Evolutionary conservation across 306 rosid genomes (phyloP), one percentile per base, ranked within the genome.

Genomic region (Begonia peltatifolia): DNA sequence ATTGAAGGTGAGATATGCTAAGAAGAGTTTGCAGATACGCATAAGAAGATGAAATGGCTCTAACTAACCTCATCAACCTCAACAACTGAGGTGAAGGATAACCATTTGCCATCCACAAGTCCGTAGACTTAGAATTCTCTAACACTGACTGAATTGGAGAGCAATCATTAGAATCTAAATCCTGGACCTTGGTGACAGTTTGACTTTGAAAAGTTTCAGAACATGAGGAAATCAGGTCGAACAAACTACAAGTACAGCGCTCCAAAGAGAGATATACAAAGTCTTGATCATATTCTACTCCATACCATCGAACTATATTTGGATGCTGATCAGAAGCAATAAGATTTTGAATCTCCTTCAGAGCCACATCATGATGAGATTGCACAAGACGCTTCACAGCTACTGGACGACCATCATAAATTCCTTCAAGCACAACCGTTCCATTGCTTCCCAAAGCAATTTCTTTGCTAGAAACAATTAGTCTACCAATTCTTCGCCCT

Each of bases 381-480:
- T 71, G 78, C 50, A 88, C 86, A 41, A 88, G 88, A 49, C 96
- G 88, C 59, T 88, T 84, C 46, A 88, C 88, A 63, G 96, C 96
- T 64, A 87, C 92, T 10, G 65, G 63, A 11, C 94, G 78, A 13
- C 95, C 77, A 57, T 81, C 94, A 57, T 84, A 84, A 52, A 55
- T 55, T 72, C 96, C 96, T 59, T 84, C 87, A 2, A 87, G 78
- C 5, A 87, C 77, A 72, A 87, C 41, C 3, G 96, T 84, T 13
- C 87, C 96, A 52, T 87, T 87, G 65, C 96, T 87, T 59, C 96
- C 96, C 67, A 68, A 79, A 16, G 92, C 90, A 60, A 87, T 87
- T 72, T 84, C 85, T 51, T 49, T 73, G 56, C 68, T 69, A 22
- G 94, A 79, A 48, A 84, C 64, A 9, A 72, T 18, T 38, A 84